Base-by-base conservation (phyloP, 495 filamentous ascomycete genomes). In the Durotheca rogersii region DNA sequence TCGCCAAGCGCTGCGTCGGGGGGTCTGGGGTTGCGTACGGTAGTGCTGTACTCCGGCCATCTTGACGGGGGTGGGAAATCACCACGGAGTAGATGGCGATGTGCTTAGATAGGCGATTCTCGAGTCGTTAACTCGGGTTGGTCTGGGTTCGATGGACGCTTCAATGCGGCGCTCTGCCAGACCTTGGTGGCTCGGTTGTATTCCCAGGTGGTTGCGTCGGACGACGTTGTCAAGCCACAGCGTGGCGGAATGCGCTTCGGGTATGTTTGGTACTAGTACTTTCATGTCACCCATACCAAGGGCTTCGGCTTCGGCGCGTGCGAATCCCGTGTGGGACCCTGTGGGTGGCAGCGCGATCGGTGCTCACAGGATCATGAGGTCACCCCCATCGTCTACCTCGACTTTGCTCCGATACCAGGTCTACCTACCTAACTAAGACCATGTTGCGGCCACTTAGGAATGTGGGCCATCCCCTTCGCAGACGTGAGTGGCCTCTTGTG, bases 41-140 rank as follows among this genome's bases (percentile, higher is more conserved):
- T 66, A 66, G 53, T 75, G 72, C 42, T 70, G 40, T 32, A 70
- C 18, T 41, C 58, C 71, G 50, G 65, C 72, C 72, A 76, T 76
- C 55, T 66, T 73, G 64, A 58, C 19, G 15, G 29, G 45, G 40
- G 29, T 58, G 20, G 48, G 54, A 51, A 45, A 33, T 51, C 19
- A 42, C 51, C 31, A 46, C 17, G 41, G 40, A 55, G 51, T 60
- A n/a, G 4, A 18, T 35, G 1, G 9, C 14, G 12, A 3, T 5
- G 9, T 48, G 32, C 41, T 29, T 41, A 36, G 19, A 15, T 18
- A 41, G 23, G 44, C 43, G 57, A n/a, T 23, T 44, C 32, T 54
- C n/a, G n/a, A 39, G 38, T 14, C 27, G 35, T 43, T 17, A 23
- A 29, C 10, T 51, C 33, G 42, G 19, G 39, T 50, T 43, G 25